A percentile compares a stretch with the other conserved stretches of the same genome.
phyloP scores from a whole-genome alignment of 768 basidiomycete species.

The Serendipita sp. region DNA sequence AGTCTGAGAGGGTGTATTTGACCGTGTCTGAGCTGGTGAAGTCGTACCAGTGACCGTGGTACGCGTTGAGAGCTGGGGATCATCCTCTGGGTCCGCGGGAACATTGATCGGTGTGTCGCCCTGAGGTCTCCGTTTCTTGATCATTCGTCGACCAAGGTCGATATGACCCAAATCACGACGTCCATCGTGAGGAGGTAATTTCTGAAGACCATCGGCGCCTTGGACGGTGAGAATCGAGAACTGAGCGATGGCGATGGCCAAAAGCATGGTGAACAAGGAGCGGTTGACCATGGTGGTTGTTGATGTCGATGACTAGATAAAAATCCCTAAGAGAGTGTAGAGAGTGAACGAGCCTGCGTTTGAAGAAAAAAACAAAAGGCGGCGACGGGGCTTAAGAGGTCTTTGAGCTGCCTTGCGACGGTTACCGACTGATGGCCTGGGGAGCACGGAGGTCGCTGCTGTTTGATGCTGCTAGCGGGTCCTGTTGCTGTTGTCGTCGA shows the following conservation, averaged over 20 bases:
- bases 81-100: conserved; percentile 14
- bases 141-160: conserved; percentile 36
- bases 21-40: conserved; percentile 15
- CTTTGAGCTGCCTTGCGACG: no score
- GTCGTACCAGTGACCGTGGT: conserved; percentile 13
- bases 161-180: conserved; percentile 34
- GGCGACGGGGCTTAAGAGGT: no score
- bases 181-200: conserved; percentile 15
- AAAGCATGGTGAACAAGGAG: conserved; percentile 35
- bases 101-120: conserved; percentile 7
- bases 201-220: conserved; percentile 29
- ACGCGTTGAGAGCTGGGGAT: conserved; percentile 14
- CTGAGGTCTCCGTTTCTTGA: conserved; percentile 36
- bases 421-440: no score
- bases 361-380: not conserved
- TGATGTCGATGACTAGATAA: not conserved
- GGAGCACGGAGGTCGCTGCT: no score
- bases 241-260: conserved; percentile 36
- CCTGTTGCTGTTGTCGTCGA: no score
- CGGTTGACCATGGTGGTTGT: not conserved
- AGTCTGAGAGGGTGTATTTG: conserved; percentile 4
- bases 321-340: not conserved
- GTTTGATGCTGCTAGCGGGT: no score
- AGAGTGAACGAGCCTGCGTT: not conserved
- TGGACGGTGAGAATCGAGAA: conserved; percentile 31